Percentiles rank a stretch among this genome's conserved stretches.
Conservation (phyloP, 768 basidiomycete genomes). For the Chalciporus pseudorubinellus region DNA sequence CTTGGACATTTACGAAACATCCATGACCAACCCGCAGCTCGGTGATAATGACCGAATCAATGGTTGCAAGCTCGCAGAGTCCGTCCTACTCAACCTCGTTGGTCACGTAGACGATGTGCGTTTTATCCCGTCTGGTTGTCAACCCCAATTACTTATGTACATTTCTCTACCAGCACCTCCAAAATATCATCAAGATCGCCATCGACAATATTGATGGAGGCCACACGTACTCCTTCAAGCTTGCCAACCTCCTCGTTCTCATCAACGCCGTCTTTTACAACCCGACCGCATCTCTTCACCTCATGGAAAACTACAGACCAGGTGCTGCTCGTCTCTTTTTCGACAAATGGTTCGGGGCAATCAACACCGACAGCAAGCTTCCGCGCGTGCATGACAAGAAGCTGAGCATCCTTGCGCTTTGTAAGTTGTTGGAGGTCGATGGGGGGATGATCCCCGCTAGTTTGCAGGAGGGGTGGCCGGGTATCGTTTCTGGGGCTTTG, state of each 20-base stretch:
- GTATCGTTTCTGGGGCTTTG: constrained; percentile 67
- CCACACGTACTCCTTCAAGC: constrained; percentile 60
- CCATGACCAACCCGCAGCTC: constrained; percentile 64
- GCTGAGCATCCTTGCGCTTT: constrained; percentile 72
- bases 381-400: constrained; percentile 92
- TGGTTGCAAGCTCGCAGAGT: constrained; percentile 83
- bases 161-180: constrained; percentile 48
- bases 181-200: constrained; percentile 61
- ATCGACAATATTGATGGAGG: constrained; percentile 57
- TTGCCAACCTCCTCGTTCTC: constrained; percentile 81
- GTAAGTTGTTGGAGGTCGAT: constrained; percentile 72
- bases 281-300: constrained; percentile 67
- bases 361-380: constrained; percentile 55
- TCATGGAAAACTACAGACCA: constrained; percentile 62
- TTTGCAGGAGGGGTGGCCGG: constrained; percentile 71
- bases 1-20: constrained; percentile 78
- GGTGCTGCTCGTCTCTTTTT: constrained; percentile 77
- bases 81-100: constrained; percentile 73
- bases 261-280: constrained; percentile 85
- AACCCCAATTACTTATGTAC: not conserved
- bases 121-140: constrained; percentile 2
- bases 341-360: constrained; percentile 77
- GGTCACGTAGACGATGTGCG: constrained; percentile 77
- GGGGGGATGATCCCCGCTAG: constrained; percentile 52
- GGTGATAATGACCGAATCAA: constrained; percentile 84